Evolutionary conservation across 2,329 filamentous ascomycete species (phyloP).

Genomic region (Alternaria sp.): DNA sequence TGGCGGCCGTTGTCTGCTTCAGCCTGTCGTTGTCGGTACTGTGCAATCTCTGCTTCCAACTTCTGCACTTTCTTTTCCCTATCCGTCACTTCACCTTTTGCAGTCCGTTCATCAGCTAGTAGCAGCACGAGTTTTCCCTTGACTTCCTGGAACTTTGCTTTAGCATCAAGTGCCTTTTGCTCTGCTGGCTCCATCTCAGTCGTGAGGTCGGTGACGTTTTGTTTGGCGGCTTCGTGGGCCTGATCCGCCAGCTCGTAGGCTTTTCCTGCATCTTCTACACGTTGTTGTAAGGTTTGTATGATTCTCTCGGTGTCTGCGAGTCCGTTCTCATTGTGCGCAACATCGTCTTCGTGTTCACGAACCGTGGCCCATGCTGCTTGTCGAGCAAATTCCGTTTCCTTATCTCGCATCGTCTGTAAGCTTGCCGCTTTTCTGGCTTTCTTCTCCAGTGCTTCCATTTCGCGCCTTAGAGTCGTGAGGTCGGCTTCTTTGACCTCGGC

Average conservation of each 20-base stretch:
- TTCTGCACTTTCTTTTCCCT: constrained; percentile 55
- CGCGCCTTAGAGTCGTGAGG: constrained; percentile 64
- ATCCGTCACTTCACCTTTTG: constrained; percentile 63
- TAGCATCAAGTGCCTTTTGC: constrained; percentile 56
- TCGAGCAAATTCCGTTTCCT: constrained; percentile 63
- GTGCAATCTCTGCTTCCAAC: constrained; percentile 54
- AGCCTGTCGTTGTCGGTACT: constrained; percentile 66
- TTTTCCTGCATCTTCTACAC: constrained; percentile 53
- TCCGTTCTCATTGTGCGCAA: constrained; percentile 35
- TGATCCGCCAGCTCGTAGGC: constrained; percentile 54
- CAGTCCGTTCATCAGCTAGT: constrained; percentile 67
- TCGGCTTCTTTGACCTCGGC: constrained; percentile 67
- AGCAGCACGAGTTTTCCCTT: constrained; percentile 62
- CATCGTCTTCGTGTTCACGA: constrained; percentile 69
- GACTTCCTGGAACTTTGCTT: constrained; percentile 60
- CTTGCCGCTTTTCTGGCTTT: constrained; percentile 70
- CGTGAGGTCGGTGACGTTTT: constrained; percentile 39
- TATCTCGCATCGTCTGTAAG: constrained; percentile 68
- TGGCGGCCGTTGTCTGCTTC: constrained; percentile 72
- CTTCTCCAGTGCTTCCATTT: constrained; percentile 66
- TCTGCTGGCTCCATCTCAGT: constrained; percentile 52
- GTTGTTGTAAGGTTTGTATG: constrained; percentile 56
- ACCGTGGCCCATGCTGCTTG: constrained; percentile 91
- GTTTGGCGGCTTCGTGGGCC: constrained; percentile 46
- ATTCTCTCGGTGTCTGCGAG: constrained; percentile 50